phyloP scores from a whole-genome alignment of 164 flowering plant species.

The Kalanchoe fedtschenkoi region DNA sequence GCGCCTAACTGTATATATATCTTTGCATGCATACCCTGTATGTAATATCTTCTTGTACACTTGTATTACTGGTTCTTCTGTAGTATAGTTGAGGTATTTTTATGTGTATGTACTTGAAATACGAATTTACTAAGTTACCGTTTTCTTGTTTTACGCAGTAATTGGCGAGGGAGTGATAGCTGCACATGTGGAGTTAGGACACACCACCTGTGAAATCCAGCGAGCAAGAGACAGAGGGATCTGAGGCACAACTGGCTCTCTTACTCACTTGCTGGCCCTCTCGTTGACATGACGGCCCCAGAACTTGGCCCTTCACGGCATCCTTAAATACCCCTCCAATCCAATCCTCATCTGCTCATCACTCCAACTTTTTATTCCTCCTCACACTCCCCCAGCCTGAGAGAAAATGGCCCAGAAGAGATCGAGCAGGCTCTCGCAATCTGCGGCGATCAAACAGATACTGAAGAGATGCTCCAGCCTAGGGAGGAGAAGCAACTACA shows the following conservation, averaged over 20 bases:
- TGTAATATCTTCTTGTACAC: not conserved
- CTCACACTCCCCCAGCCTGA: not conserved
- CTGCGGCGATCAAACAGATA: conserved; percentile 3
- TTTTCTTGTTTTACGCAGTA: not conserved
- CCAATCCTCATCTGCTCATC: not conserved
- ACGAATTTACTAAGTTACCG: not conserved
- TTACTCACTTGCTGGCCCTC: not conserved
- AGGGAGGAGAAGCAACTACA: not conserved
- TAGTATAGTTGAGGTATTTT: not conserved
- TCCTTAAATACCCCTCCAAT: not conserved
- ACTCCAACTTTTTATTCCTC: not conserved
- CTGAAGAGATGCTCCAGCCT: conserved; percentile 6
- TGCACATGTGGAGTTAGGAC: conserved; percentile 1
- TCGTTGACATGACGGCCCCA: not conserved
- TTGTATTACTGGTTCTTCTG: not conserved
- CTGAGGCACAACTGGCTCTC: conserved; percentile 1
- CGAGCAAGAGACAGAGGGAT: conserved; percentile 3
- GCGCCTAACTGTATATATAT: not conserved
- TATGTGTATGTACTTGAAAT: not conserved
- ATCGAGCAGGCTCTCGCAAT: conserved; percentile 1
- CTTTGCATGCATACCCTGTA: no score
- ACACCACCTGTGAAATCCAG: conserved; percentile 1
- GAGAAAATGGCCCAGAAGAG: not conserved
- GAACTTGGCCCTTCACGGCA: not conserved
- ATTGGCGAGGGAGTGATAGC: not conserved